phyloP scores from a whole-genome alignment of 148 eudicot species.

The Limonium bicolor region DNA sequence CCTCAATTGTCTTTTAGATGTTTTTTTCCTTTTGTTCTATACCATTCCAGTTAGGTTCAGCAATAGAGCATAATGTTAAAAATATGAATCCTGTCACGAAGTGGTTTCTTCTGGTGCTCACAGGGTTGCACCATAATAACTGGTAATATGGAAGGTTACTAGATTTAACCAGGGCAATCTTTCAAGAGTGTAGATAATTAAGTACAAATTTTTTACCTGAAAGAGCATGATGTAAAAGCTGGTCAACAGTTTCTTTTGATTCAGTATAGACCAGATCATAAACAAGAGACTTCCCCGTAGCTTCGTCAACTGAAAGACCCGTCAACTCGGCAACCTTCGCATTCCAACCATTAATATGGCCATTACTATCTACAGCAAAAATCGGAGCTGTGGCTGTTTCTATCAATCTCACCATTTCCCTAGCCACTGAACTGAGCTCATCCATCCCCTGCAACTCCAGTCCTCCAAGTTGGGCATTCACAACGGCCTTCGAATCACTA shows the following conservation, averaged over 20 bases:
- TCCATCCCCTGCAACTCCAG: slow-evolving; percentile 46
- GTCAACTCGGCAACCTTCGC: slow-evolving; percentile 81
- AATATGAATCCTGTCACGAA: too few relatives aligned
- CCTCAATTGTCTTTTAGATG: too few relatives aligned
- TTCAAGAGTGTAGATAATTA: too few relatives aligned
- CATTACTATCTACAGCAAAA: slow-evolving; percentile 73
- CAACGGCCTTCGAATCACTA: slow-evolving; percentile 36
- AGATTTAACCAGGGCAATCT: too few relatives aligned
- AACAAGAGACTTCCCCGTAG: slow-evolving; percentile 85
- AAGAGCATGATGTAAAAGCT: slow-evolving; percentile 51
- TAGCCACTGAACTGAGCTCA: slow-evolving; percentile 64
- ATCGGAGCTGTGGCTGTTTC: slow-evolving; percentile 96
- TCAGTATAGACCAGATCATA: slow-evolving; percentile 57
- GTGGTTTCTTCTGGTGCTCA: too few relatives aligned
- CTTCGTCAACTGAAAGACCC: slow-evolving; percentile 67
- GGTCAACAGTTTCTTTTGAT: slow-evolving; percentile 46
- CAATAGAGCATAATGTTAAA: too few relatives aligned
- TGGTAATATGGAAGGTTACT: too few relatives aligned
- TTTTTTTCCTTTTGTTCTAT: too few relatives aligned
- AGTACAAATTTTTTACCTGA: slow-evolving; percentile 38
- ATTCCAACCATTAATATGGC: slow-evolving; percentile 89
- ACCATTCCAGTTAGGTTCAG: too few relatives aligned
- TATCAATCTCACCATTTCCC: slow-evolving; percentile 89
- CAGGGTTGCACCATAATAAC: too few relatives aligned
- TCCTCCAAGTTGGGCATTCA: slow-evolving; percentile 26